phyloP scores from a whole-genome alignment of 2,329 filamentous ascomycete genomes.

The Neodidymelliopsis sp. region DNA sequence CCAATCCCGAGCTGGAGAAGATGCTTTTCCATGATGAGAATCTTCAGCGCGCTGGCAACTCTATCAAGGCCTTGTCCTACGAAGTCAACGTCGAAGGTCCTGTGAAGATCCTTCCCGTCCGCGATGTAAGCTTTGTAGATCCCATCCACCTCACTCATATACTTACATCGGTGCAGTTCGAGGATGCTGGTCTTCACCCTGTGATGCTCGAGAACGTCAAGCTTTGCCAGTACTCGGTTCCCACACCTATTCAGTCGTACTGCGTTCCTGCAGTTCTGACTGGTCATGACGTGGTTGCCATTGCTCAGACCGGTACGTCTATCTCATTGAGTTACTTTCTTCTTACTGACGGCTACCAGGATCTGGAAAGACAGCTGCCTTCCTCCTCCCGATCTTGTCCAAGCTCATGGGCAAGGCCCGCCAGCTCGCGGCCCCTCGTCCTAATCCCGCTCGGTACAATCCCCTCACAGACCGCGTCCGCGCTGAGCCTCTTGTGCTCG shows the following conservation, averaged over 20 bases:
- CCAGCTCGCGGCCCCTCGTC: conserved; percentile 80
- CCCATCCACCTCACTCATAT: background rate
- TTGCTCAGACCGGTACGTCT: conserved; percentile 91
- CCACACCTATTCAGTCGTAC: conserved; percentile 89
- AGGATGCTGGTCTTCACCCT: conserved; percentile 83
- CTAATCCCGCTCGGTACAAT: conserved; percentile 66
- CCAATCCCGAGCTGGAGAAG: conserved; percentile 72
- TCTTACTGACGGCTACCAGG: conserved; percentile 61
- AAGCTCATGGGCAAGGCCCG: conserved; percentile 96
- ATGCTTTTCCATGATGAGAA: conserved; percentile 72
- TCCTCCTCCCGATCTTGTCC: conserved; percentile 86
- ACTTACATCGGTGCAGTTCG: conserved; percentile 59
- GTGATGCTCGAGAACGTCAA: conserved; percentile 79
- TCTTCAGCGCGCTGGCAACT: conserved; percentile 63
- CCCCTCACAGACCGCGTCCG: conserved; percentile 62
- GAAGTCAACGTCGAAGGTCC: conserved; percentile 61
- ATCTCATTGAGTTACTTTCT: background rate
- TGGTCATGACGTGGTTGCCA: conserved; percentile 83
- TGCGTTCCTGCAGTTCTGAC: conserved; percentile 79
- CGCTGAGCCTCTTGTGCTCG: conserved; percentile 86
- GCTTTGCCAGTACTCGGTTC: conserved; percentile 72
- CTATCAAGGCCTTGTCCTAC: conserved; percentile 68
- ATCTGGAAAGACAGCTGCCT: conserved; percentile 95
- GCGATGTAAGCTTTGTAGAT: conserved; percentile 52
- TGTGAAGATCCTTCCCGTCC: conserved; percentile 57